phyloP scores from a whole-genome alignment of 1,284 basidiomycete species.

The Fomes fomentarius region DNA sequence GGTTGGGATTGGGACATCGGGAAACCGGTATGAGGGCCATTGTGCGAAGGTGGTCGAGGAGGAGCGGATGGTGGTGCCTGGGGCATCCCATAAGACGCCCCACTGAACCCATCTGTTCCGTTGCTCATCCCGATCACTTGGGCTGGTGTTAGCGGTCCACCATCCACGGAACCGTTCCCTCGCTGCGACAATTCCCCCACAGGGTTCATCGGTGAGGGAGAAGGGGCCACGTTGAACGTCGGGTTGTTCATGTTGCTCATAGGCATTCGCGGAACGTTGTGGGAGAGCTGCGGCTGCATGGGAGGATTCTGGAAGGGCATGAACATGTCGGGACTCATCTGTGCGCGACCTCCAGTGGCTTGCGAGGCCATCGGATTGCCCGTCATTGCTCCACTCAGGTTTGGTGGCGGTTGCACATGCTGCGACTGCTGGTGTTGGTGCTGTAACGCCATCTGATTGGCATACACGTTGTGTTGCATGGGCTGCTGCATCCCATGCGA shows the following conservation, averaged over 20 bases:
- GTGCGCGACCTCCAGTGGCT: constrained; percentile 33
- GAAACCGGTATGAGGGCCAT: constrained; percentile 33
- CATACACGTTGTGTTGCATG: constrained; percentile 44
- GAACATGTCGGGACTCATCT: constrained; percentile 53
- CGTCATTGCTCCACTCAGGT: constrained; percentile 17
- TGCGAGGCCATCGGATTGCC: constrained; percentile 37
- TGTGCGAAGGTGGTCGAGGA: constrained; percentile 52
- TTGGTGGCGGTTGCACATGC: constrained; percentile 26
- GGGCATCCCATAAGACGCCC: constrained; percentile 39
- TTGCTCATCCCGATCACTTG: constrained; percentile 59
- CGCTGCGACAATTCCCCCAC: constrained; percentile 43
- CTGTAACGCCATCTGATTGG: constrained; percentile 43
- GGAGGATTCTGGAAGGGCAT: constrained; percentile 45
- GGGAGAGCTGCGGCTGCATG: constrained; percentile 41
- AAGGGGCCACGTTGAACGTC: constrained; percentile 45
- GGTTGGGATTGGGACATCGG: constrained; percentile 33
- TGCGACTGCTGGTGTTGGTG: constrained; percentile 30
- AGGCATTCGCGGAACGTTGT: constrained; percentile 40
- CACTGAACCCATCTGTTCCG: constrained; percentile 34
- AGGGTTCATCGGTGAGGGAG: constrained; percentile 47
- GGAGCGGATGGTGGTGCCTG: constrained; percentile 36
- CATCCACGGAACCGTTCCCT: constrained; percentile 21
- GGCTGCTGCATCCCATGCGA: constrained; percentile 44
- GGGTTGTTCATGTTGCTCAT: constrained; percentile 34
- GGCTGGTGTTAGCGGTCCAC: constrained; percentile 57